These are phyloP conservation scores for Crassisporium funariophilum DNA, from an alignment of 768 basidiomycete genomes.

Conservation along the genomic window DNA sequence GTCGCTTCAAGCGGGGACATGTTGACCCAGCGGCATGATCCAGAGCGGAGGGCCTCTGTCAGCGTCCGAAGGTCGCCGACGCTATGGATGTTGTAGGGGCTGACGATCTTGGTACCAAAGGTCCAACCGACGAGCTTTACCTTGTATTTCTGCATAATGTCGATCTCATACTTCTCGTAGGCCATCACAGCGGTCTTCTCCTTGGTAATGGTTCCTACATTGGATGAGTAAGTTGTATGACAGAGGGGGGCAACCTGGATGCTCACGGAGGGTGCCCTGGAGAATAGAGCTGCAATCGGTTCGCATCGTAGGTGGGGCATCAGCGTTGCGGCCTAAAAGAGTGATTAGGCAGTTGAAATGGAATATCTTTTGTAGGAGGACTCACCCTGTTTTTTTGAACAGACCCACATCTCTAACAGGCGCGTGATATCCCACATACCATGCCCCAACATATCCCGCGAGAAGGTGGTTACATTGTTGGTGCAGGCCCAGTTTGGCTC, in stretches of 20 bases:
- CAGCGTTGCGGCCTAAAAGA: neutral
- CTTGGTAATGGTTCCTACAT: neutral
- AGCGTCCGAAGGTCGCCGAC: slow-evolving; percentile 3
- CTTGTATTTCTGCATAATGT: slow-evolving; percentile 1
- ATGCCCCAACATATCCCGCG: neutral
- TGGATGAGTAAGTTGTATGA: neutral
- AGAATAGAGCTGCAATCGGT: neutral
- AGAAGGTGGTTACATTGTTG: neutral
- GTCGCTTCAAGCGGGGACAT: slow-evolving; percentile 1
- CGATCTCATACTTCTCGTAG: slow-evolving; percentile 3
- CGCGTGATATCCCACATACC: neutral
- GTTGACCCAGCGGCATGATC: slow-evolving; percentile 4
- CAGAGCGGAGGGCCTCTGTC: slow-evolving; percentile 1
- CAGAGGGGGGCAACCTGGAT: neutral
- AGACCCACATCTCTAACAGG: neutral
- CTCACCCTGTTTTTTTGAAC: neutral
- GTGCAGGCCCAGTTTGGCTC: neutral
- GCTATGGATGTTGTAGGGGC: neutral
- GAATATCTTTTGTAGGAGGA: no score
- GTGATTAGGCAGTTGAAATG: no score
- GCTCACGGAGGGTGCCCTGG: neutral
- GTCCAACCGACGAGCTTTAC: slow-evolving; percentile 8
- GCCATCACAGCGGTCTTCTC: slow-evolving; percentile 6
- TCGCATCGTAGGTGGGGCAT: neutral
- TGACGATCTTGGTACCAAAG: neutral